Conservation (phyloP, 2,329 filamentous ascomycete species). For the Ophidiomyces ophidiicola region DNA sequence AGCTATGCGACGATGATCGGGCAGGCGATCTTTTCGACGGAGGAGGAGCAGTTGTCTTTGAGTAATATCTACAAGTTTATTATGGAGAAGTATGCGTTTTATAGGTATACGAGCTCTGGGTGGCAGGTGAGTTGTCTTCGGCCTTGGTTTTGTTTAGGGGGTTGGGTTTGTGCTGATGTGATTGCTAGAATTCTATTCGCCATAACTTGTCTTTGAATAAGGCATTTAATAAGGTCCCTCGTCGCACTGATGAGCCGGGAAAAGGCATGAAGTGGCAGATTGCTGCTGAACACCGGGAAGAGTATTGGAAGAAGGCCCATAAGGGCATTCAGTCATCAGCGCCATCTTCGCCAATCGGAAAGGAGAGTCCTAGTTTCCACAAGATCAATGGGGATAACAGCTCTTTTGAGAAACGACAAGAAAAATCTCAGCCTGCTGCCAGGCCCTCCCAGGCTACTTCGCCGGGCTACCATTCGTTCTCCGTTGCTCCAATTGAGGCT, state of each 20-base stretch:
- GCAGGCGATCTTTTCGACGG: slow-evolving; percentile 79
- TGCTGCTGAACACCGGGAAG: slow-evolving; percentile 67
- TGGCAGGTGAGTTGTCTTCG: slow-evolving; percentile 61
- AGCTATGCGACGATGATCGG: slow-evolving; percentile 97
- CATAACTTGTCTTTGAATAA: slow-evolving; percentile 95
- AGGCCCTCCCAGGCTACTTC: slow-evolving; percentile 31
- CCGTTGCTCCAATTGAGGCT: slow-evolving; percentile 33
- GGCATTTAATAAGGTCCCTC: slow-evolving; percentile 82
- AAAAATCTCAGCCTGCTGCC: slow-evolving; percentile 30
- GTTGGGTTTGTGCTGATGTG: slow-evolving; percentile 4
- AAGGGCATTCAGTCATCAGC: slow-evolving; percentile 35
- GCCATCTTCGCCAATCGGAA: slow-evolving; percentile 35
- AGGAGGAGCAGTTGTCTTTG: slow-evolving; percentile 78
- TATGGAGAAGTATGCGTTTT: slow-evolving; percentile 82
- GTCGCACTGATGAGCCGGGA: slow-evolving; percentile 85
- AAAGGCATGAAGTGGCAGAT: slow-evolving; percentile 99
- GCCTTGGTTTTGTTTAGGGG: slow-evolving; percentile 1
- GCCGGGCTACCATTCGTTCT: slow-evolving; percentile 33
- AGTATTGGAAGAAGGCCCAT: slow-evolving; percentile 61
- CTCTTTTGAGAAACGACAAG: slow-evolving; percentile 17
- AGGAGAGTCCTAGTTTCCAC: slow-evolving; percentile 31
- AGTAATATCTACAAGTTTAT: slow-evolving; percentile 92
- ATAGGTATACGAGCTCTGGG: slow-evolving; percentile 68
- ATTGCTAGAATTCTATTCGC: slow-evolving; percentile 71
- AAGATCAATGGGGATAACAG: slow-evolving; percentile 23